Percentiles rank a stretch among this genome's conserved stretches.
These are phyloP conservation scores for Albifimbria verrucaria DNA, from an alignment of 2,329 filamentous ascomycete genomes.

Conservation along the genomic window DNA sequence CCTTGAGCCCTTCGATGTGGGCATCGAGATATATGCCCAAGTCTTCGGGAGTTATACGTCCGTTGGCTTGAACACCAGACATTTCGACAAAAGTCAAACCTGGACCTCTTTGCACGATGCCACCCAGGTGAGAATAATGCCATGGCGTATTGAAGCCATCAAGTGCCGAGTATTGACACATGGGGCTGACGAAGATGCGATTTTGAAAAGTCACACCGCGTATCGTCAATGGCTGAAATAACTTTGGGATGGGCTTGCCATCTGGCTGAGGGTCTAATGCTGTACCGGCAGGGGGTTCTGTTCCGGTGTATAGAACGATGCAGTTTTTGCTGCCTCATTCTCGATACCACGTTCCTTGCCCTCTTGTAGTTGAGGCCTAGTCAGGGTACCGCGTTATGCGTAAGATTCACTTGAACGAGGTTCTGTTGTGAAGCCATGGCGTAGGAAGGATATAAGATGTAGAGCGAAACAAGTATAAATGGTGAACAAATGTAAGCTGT, in stretches of 20 bases:
- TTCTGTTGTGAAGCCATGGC: no score
- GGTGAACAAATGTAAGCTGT: no score
- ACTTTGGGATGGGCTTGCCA: constrained; percentile 41
- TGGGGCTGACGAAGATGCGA: constrained; percentile 37
- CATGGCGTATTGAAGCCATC: constrained; percentile 62
- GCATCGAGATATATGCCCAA: background rate
- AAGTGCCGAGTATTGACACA: constrained; percentile 40
- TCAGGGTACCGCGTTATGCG: no score
- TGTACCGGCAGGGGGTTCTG: constrained; percentile 39
- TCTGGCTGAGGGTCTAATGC: constrained; percentile 37
- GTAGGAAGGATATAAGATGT: no score
- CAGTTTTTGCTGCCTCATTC: background rate
- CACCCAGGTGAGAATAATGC: constrained; percentile 69
- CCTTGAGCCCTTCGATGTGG: background rate
- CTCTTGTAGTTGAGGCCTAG: background rate
- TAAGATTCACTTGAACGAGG: no score
- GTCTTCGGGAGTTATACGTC: constrained; percentile 5
- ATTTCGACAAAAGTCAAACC: constrained; percentile 7
- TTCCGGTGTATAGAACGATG: constrained; percentile 43
- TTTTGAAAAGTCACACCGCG: constrained; percentile 38
- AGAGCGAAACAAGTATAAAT: no score
- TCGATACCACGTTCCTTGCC: background rate
- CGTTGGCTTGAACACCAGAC: constrained; percentile 3
- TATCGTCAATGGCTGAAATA: constrained; percentile 40
- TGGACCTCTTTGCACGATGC: constrained; percentile 61